Conservation (phyloP, 495 filamentous ascomycete species). For the Aspergillus sclerotioniger region DNA sequence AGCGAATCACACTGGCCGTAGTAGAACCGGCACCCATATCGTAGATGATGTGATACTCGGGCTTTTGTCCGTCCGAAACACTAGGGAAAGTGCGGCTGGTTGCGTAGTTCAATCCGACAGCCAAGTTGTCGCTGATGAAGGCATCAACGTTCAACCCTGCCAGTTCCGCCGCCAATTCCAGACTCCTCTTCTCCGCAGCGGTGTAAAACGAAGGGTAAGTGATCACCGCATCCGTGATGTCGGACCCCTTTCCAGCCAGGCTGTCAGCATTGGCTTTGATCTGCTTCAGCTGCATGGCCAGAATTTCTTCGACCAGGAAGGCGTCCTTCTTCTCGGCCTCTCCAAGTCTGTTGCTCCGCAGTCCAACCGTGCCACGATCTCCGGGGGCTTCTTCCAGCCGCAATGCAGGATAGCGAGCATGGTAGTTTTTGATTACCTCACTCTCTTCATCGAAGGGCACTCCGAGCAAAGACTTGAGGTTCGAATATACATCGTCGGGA, state of each 20-base stretch:
- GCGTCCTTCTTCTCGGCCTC: conserved; percentile 61
- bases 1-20: conserved; percentile 86
- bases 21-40: conserved; percentile 99
- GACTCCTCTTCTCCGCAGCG: conserved; percentile 77
- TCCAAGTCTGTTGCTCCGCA: conserved; percentile 72
- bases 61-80: conserved; percentile 77
- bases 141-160: conserved; percentile 83
- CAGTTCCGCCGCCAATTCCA: conserved; percentile 78
- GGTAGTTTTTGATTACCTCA: conserved; percentile 65
- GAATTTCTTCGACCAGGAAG: conserved; percentile 86
- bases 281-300: conserved; percentile 95
- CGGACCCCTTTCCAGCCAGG: conserved; percentile 74
- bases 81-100: conserved; percentile 85
- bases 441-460: conserved; percentile 55
- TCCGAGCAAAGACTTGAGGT: conserved; percentile 84
- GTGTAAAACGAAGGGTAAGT: conserved; percentile 93
- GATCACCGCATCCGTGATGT: conserved; percentile 77
- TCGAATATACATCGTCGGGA: conserved; percentile 89
- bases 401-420: conserved; percentile 65
- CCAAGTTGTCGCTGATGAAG: conserved; percentile 85
- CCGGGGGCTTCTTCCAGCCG: conserved; percentile 41
- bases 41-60: conserved; percentile 89
- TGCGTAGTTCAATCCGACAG: conserved; percentile 93
- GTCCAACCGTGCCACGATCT: conserved; percentile 67
- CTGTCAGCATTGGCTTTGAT: conserved; percentile 82